phyloP scores from a whole-genome alignment of 805 yeast species.

The Metschnikowia vanudenii region DNA sequence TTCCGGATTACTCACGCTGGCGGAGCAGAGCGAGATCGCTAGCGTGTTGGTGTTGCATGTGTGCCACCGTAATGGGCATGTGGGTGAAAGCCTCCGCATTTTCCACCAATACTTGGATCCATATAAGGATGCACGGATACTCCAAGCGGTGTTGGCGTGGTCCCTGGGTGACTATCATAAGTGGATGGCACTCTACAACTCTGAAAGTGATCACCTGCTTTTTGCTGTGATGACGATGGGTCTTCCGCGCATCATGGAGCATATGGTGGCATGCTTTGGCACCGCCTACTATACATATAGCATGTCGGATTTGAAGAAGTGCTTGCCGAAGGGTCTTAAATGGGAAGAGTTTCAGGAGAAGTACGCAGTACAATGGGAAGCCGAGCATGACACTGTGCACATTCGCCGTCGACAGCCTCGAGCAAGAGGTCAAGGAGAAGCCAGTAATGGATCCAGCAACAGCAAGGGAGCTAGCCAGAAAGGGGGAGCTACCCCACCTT shows the following conservation, averaged over 20 bases:
- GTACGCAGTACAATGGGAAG: conserved; percentile 32
- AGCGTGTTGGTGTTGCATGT: conserved; percentile 46
- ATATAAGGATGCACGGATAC: conserved; percentile 14
- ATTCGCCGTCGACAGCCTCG: conserved; percentile 20
- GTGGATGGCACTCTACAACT: conserved; percentile 32
- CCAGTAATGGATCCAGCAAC: background rate
- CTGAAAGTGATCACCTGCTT: conserved; percentile 31
- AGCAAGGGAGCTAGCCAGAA: background rate
- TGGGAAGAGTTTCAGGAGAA: conserved; percentile 19
- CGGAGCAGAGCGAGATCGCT: conserved; percentile 41
- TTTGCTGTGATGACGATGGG: conserved; percentile 47
- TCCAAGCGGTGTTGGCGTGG: conserved; percentile 28
- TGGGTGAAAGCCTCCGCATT: conserved; percentile 30
- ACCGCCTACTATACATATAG: conserved; percentile 40
- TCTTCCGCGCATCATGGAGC: conserved; percentile 25
- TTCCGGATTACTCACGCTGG: conserved; percentile 20
- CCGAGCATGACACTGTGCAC: conserved; percentile 25
- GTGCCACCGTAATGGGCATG: conserved; percentile 38
- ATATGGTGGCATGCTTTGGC: conserved; percentile 31
- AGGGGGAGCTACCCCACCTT: no score
- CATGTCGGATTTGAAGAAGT: conserved; percentile 23
- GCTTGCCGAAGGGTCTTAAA: conserved; percentile 29
- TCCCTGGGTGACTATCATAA: conserved; percentile 28
- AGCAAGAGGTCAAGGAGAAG: background rate
- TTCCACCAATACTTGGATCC: conserved; percentile 28